Evolutionary conservation across 192 early-diverging fungal species (phyloP).

Genomic region (Martensiomyces pterosporus): DNA sequence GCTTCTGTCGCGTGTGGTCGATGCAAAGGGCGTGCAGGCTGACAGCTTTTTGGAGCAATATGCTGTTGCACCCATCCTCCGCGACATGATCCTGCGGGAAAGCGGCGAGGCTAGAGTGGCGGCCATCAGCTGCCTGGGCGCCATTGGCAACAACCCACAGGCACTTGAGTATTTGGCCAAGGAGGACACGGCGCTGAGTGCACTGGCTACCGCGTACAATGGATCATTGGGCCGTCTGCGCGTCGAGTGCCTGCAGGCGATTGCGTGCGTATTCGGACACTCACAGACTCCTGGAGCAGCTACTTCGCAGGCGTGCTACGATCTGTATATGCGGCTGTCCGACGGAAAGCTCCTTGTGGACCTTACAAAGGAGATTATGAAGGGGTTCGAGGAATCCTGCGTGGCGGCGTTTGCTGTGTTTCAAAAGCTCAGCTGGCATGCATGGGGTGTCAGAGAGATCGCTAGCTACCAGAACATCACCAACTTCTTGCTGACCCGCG

Average conservation of each 20-base stretch:
- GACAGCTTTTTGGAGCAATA: constrained; percentile 27
- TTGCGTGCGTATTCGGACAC: constrained; percentile 43
- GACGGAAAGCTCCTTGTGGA: constrained; percentile 30
- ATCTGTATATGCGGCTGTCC: constrained; percentile 36
- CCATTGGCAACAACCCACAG: constrained; percentile 34
- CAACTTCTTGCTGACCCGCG: constrained; percentile 40
- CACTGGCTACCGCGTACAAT: constrained; percentile 31
- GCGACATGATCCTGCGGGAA: constrained; percentile 12
- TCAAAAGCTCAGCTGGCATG: constrained; percentile 39
- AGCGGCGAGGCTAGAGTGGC: constrained; percentile 15
- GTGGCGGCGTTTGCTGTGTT: constrained; percentile 37
- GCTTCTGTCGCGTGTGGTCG: constrained; percentile 40
- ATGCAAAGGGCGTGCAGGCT: constrained; percentile 15
- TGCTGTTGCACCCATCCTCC: constrained; percentile 19
- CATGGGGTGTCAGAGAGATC: constrained; percentile 45
- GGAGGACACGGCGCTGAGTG: constrained; percentile 31
- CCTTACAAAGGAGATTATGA: constrained; percentile 45
- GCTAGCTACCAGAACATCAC: constrained; percentile 35
- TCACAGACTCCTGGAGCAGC: constrained; percentile 14
- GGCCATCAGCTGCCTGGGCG: constrained; percentile 37
- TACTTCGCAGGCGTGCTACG: constrained; percentile 38
- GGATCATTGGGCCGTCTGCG: constrained; percentile 22
- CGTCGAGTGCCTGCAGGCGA: constrained; percentile 36
- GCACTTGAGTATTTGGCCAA: constrained; percentile 32
- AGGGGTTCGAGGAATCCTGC: constrained; percentile 47